Base-by-base conservation (phyloP, 2,329 filamentous ascomycete genomes). In the Fusarium camptoceras region DNA sequence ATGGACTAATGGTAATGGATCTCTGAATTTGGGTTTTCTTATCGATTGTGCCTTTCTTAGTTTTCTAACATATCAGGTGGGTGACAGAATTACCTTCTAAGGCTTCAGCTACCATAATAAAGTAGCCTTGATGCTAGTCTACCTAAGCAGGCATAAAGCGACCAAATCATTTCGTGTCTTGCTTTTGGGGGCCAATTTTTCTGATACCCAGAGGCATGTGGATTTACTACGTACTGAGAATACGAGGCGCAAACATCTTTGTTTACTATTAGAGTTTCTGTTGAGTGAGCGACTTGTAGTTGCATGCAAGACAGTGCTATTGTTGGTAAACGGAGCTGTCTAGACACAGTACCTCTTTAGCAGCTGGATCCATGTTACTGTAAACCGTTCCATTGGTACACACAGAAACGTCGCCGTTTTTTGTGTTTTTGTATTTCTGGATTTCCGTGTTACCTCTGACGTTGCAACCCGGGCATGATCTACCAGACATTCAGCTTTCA, bases 181-280 rank as follows among this genome's bases (percentile, higher is more conserved):
- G n/a, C n/a, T n/a, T n/a, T n/a, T n/a, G n/a, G n/a, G n/a, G n/a
- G n/a, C n/a, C n/a, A 27, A 37, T 31, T 16, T 42, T 53, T 56
- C 16, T 34, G 15, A 15, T 31, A 12, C 16, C 7, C n/a, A n/a
- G n/a, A 12, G 2, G 9, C 31, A 31, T 24, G 48, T 25, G 20
- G 31, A 27, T 42, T 59, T 42, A 54, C 49, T 27, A 27, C 9
- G 25, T 27, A 44, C 22, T 48, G 37, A 57, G 20, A 41, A 55
- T 22, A 44, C 27, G 39, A 56, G 34, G 24, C 27, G 22, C n/a
- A 44, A 43, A 15, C 56, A 70, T 58, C 20, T 25, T n/a, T 54
- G 16, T 42, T 48, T 34, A 34, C 48, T 44, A 22, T 44, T 58
- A 31, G 44, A 15, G 15, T 41, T 34, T n/a, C n/a, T n/a, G n/a